Base-by-base conservation (phyloP, 2,329 filamentous ascomycete genomes). In the Hawksworthiomyces lignivorus region DNA sequence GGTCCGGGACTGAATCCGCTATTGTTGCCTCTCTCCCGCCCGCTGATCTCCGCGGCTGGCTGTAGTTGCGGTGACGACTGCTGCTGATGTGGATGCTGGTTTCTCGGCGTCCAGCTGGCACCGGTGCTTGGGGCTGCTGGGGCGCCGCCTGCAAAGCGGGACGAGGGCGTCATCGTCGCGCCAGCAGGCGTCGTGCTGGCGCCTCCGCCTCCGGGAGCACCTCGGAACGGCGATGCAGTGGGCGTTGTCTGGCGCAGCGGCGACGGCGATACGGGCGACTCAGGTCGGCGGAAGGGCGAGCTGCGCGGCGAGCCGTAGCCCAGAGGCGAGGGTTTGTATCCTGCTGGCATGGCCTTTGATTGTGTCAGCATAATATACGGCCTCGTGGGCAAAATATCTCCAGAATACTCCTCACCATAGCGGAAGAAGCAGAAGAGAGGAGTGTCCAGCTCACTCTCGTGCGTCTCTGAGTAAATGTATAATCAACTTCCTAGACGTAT, bases 261-360 rank as follows among this genome's bases (percentile, higher is more conserved):
- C 26, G 76, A 82, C 3, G 83, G 80, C 9, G 83, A 85, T 19
- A 75, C 71, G 17, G 78, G 75, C 17, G 77, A 78, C 51, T 77
- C 75, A 40, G 75, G 69, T 51, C 77, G 64, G 45, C 77, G 72
- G 56, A 82, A 82, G 11, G 78, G 78, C 38, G 78, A 82, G 55
- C 66, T 73, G 58, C 84, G 77, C 52, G 77, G 74, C 35, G 83
- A 82, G 50, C 80, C 80, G 62, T 83, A 85, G 46, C 81, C 81
- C 47, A 86, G 64, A 41, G 80, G 80, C 19, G 82, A 85, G 12
- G 81, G 80, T 60, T 84, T 85, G 62, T 82, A 86, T 44, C 75
- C 66, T 37, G 68, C 58, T 44, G 65, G 70, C 59, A 68, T 72
- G 59, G 68, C 72, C 77, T 74, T n/a, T 56, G 12, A 35, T 30